Percentiles rank a stretch among this genome's conserved stretches.
Conservation (phyloP, 495 filamentous ascomycete species). For the Penicillium maclennaniae region DNA sequence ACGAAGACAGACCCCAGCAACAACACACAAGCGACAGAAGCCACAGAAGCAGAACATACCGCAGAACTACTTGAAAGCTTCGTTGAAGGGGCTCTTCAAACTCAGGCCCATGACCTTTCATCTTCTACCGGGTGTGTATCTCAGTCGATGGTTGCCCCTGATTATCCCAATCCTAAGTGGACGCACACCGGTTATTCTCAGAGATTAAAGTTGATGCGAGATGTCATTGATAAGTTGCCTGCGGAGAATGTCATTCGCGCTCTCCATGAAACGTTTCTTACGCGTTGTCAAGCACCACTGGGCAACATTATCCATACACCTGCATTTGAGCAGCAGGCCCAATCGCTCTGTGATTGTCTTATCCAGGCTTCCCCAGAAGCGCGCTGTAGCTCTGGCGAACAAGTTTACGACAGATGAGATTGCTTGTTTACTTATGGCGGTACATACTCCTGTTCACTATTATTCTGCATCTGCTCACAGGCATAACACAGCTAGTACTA, state of each 20-base stretch:
- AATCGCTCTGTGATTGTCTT: slow-evolving; percentile 1
- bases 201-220: slow-evolving; percentile 13
- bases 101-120: background rate
- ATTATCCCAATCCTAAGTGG: too few relatives aligned
- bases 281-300: slow-evolving; percentile 27
- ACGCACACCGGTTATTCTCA: too few relatives aligned
- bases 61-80: slow-evolving; percentile 8
- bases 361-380: background rate
- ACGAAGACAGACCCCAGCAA: background rate
- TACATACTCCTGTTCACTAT: background rate
- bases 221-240: slow-evolving; percentile 20
- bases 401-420: background rate
- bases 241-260: slow-evolving; percentile 9
- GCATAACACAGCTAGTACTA: slow-evolving; percentile 5
- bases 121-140: too few relatives aligned
- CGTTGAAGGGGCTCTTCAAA: background rate
- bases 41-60: slow-evolving; percentile 3
- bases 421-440: slow-evolving; percentile 8
- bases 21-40: background rate
- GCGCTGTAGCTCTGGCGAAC: too few relatives aligned
- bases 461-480: background rate
- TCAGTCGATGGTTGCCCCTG: background rate
- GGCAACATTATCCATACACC: slow-evolving; percentile 24
- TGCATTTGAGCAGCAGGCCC: slow-evolving; percentile 18
- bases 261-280: slow-evolving; percentile 25